Percentiles rank a stretch among this genome's conserved stretches.
Conservation (phyloP, 768 basidiomycete genomes). For the Peribolospora baueri region DNA sequence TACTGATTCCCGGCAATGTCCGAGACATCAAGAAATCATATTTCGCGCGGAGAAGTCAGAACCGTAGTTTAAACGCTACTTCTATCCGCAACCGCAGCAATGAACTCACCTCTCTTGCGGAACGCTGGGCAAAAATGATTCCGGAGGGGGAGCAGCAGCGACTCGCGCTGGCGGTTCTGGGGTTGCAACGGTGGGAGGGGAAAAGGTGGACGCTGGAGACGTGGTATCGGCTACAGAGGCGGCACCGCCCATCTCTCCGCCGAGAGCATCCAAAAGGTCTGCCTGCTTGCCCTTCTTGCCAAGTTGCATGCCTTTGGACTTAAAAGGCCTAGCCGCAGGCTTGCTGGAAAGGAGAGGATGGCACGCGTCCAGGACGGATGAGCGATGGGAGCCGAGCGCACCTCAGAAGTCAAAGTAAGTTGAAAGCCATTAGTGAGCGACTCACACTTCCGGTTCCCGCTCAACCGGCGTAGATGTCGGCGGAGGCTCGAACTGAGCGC, state of each 20-base stretch:
- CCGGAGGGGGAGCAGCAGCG: constrained; percentile 27
- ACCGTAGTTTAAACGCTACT: background rate
- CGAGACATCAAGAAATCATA: background rate
- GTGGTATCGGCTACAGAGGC: constrained; percentile 4
- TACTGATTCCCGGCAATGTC: constrained; percentile 24
- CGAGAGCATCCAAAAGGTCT: constrained; percentile 65
- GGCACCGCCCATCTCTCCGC: constrained; percentile 31
- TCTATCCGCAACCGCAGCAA: constrained; percentile 3
- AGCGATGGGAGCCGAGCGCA: too few species aligned
- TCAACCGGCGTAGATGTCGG: constrained; percentile 27
- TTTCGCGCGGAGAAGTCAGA: background rate
- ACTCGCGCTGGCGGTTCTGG: constrained; percentile 29
- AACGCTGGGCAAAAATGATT: constrained; percentile 37
- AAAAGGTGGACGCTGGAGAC: constrained; percentile 1
- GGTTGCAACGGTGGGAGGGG: constrained; percentile 21
- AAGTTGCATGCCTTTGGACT: constrained; percentile 85
- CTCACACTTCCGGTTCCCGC: too few species aligned
- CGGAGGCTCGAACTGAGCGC: constrained; percentile 25
- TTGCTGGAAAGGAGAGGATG: constrained; percentile 8
- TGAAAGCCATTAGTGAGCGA: too few species aligned
- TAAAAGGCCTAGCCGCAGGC: constrained; percentile 43
- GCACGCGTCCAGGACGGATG: too few species aligned
- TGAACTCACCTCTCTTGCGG: constrained; percentile 41
- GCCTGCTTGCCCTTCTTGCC: constrained; percentile 82
- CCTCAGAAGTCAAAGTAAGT: too few species aligned